Evolutionary conservation across 2,329 filamentous ascomycete genomes (phyloP), one percentile per base, ranked within the genome.

Genomic region (Sclerotinia minor): DNA sequence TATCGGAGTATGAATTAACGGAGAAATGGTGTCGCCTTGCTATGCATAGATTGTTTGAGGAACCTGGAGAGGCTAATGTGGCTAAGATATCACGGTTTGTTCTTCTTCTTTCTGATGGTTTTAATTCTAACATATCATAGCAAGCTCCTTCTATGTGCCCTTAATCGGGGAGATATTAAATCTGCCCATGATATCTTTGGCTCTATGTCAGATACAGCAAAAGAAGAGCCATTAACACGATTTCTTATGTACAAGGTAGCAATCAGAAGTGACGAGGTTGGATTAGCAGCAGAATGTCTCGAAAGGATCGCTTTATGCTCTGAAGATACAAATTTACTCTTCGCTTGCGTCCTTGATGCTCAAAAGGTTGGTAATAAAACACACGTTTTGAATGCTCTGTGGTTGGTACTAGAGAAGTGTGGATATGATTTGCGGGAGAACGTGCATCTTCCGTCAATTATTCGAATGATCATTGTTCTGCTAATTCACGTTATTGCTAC

Each of bases 271-370:
- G 81, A 81, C 68, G 85, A 94, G 72, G 75, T 79, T 49, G 83
- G 86, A 0, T 75, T 83, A 76, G 89, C 89, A n/a, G 78, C 81
- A 26, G 82, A 87, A 57, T 92, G 89, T 74, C 83, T 96, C 2
- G 80, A 86, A 35, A 77, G 79, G 2, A 79, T 97, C 35, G 84
- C 83, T 67, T 76, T 80, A 8, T 81, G 82, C 0, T 76, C 80
- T 0, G 82, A 84, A 29, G 84, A 88, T 45, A 80, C 82, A 26
- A 86, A 87, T 19, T 85, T 92, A 54, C 81, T 97, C 0, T 92
- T 94, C 71, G 91, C 92, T 1, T 97, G 93, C 73, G 86, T 92
- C 29, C 80, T 92, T 38, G 92, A 96, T 76, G 90, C 92, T 3
- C 88, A 93, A 61, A 82, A 87, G 70, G 80, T 81, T 0, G 86